These are phyloP conservation scores for Sisymbrium irio DNA, from an alignment of 345 rosid species.

Conservation along the genomic window DNA sequence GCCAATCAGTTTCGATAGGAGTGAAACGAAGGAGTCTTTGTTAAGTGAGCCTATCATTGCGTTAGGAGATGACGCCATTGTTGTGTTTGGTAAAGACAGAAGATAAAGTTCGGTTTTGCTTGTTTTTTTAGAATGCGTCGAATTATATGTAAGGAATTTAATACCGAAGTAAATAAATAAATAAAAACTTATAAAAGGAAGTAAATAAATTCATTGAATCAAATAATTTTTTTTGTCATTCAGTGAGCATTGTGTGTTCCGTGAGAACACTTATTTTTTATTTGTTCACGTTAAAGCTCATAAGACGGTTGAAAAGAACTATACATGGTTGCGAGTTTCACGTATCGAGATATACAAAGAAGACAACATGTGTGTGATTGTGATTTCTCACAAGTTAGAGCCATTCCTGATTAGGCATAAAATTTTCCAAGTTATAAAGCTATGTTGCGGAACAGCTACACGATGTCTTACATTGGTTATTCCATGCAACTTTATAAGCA, in stretches of 20 bases:
- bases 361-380: too few relatives aligned
- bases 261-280: too few relatives aligned
- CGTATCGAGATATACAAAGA: too few relatives aligned
- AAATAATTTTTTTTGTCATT: background rate
- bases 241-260: background rate
- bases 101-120: background rate
- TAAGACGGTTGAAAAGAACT: too few relatives aligned
- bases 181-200: background rate
- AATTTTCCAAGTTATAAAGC: too few relatives aligned
- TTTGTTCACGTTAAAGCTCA: background rate
- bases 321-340: too few relatives aligned
- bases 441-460: too few relatives aligned
- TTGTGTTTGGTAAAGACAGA: background rate
- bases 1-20: conserved; percentile 69
- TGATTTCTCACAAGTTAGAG: too few relatives aligned
- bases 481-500: too few relatives aligned
- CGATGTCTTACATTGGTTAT: too few relatives aligned
- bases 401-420: too few relatives aligned
- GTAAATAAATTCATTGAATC: background rate
- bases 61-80: conserved; percentile 25
- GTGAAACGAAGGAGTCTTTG: conserved; percentile 62
- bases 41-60: conserved; percentile 51
- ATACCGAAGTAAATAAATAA: background rate
- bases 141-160: background rate
- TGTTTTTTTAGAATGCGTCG: background rate